These are phyloP conservation scores for Coprinopsis strossmayeri DNA, from an alignment of 768 basidiomycete genomes.

Conservation along the genomic window DNA sequence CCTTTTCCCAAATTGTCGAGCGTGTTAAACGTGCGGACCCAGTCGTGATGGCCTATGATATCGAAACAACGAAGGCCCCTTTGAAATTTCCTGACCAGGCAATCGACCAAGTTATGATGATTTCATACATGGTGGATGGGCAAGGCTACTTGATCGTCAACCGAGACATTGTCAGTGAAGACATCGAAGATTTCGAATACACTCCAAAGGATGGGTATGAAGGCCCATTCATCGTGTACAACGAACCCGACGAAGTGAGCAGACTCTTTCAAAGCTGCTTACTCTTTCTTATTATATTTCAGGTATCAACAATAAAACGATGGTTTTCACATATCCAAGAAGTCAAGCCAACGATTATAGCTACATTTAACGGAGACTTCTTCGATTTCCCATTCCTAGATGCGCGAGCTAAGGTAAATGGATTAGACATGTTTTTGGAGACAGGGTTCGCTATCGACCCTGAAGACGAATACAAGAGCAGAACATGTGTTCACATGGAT, in stretches of 20 bases:
- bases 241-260: slow-evolving; percentile 86
- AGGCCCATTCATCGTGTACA: slow-evolving; percentile 93
- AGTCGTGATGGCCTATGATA: slow-evolving; percentile 98
- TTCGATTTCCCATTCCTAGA: slow-evolving; percentile 98
- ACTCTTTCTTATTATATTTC: no score
- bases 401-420: slow-evolving; percentile 77
- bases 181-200: slow-evolving; percentile 98
- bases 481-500: slow-evolving; percentile 95
- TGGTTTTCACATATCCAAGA: slow-evolving; percentile 96
- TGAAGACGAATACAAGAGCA: slow-evolving; percentile 93
- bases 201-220: slow-evolving; percentile 98
- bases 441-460: slow-evolving; percentile 87
- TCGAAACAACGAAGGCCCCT: slow-evolving; percentile 99
- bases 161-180: slow-evolving; percentile 93
- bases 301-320: slow-evolving; percentile 75
- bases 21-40: slow-evolving; percentile 98
- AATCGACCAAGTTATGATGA: slow-evolving; percentile 99
- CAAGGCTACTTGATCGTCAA: slow-evolving; percentile 98
- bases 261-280: no score
- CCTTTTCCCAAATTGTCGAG: slow-evolving; percentile 63
- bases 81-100: slow-evolving; percentile 96
- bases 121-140: slow-evolving; percentile 99
- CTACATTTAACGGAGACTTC: slow-evolving; percentile 98
- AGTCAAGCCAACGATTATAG: slow-evolving; percentile 93
- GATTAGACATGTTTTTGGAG: slow-evolving; percentile 95